Conservation (phyloP, 345 rosid species). For the Eucalyptus paniculata region DNA sequence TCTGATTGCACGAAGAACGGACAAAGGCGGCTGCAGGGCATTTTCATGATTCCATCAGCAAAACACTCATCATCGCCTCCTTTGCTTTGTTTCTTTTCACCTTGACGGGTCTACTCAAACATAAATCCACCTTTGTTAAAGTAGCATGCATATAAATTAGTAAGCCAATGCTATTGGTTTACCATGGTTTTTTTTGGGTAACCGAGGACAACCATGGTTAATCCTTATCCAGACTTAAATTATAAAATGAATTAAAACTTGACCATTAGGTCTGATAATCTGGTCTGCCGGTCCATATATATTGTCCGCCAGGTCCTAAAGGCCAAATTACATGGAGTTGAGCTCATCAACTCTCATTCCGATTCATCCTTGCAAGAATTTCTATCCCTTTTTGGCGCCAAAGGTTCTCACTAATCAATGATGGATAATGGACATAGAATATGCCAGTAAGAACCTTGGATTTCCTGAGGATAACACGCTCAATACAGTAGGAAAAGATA, state of each 20-base stretch:
- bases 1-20: not conserved
- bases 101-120: too few relatives aligned
- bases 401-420: not conserved
- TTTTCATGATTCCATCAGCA: not conserved
- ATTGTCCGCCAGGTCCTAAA: not conserved
- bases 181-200: not conserved
- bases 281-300: not conserved
- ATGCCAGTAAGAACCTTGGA: not conserved
- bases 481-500: not conserved
- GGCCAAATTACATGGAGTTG: not conserved
- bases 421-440: not conserved
- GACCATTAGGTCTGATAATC: not conserved
- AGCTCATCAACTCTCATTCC: not conserved
- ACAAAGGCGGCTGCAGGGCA: not conserved
- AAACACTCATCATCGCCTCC: not conserved
- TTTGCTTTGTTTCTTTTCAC: too few relatives aligned
- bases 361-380: not conserved
- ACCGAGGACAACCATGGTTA: not conserved
- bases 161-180: not conserved
- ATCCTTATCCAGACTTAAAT: not conserved
- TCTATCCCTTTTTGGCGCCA: not conserved
- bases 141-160: not conserved
- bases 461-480: not conserved
- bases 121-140: not conserved
- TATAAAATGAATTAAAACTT: not conserved